Evolutionary conservation across 306 rosid genomes (phyloP).

Genomic region (Lupinus albus): DNA sequence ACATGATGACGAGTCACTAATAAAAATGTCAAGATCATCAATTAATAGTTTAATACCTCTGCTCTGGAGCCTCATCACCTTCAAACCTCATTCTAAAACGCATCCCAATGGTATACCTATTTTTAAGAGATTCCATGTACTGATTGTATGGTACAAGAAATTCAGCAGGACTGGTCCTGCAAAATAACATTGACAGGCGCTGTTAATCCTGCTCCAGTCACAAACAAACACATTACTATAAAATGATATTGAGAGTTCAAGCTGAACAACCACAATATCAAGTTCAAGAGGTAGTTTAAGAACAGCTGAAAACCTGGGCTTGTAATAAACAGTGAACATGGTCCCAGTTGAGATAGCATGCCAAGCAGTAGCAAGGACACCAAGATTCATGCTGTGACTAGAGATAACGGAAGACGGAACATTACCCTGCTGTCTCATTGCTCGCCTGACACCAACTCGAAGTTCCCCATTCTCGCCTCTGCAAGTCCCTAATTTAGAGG

Average conservation of each 20-base stretch:
- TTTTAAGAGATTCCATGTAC: constrained; percentile 77
- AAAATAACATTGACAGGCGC: constrained; percentile 17
- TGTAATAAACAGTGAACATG: constrained; percentile 86
- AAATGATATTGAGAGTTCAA: background rate
- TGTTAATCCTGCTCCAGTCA: background rate
- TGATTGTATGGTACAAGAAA: constrained; percentile 82
- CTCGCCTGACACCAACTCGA: constrained; percentile 90
- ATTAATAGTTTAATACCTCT: constrained; percentile 60
- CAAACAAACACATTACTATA: background rate
- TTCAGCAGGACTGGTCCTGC: constrained; percentile 94
- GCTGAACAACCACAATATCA: background rate
- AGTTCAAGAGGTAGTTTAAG: background rate
- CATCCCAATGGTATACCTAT: constrained; percentile 78
- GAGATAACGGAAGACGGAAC: constrained; percentile 90
- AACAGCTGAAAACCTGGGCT: constrained; percentile 68
- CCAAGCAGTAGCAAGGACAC: constrained; percentile 96
- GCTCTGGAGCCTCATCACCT: constrained; percentile 98
- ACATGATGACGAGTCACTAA: background rate
- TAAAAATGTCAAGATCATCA: background rate
- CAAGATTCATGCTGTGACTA: constrained; percentile 95
- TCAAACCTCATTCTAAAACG: constrained; percentile 91
- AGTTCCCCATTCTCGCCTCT: constrained; percentile 97
- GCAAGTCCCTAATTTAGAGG: constrained; percentile 21
- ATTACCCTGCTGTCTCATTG: constrained; percentile 86
- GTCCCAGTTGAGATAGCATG: constrained; percentile 78